Conservation (phyloP, 345 rosid species). For the Bruguiera gymnorhiza region DNA sequence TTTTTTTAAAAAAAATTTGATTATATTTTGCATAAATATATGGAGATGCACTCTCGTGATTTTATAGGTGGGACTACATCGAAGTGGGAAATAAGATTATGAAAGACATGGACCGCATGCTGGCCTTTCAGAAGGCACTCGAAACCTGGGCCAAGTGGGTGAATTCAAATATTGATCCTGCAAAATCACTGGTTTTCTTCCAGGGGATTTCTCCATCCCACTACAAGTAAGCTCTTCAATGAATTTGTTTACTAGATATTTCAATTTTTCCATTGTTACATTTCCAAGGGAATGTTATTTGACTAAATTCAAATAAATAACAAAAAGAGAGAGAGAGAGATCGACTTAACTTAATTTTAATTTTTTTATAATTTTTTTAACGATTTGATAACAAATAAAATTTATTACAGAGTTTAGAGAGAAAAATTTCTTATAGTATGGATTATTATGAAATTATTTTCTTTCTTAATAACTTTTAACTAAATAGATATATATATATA, state of each 20-base stretch:
- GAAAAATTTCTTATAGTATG: no score
- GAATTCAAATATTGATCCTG: conserved; percentile 43
- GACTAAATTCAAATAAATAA: no score
- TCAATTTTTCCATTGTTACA: no score
- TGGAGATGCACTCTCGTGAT: not conserved
- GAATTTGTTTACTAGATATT: not conserved
- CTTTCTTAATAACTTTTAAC: no score
- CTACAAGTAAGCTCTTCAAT: conserved; percentile 34
- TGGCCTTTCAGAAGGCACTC: conserved; percentile 49
- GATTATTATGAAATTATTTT: not conserved
- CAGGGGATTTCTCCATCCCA: conserved; percentile 60
- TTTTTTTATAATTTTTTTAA: no score
- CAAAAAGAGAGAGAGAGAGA: no score
- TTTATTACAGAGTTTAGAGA: no score
- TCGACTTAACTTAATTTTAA: no score
- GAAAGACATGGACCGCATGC: conserved; percentile 58
- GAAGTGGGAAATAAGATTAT: conserved; percentile 30
- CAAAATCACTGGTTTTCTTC: conserved; percentile 42
- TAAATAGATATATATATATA: not conserved
- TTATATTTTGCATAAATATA: not conserved
- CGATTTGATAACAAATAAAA: no score
- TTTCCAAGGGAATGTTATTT: no score
- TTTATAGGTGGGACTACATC: conserved; percentile 57
- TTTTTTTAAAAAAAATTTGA: not conserved
- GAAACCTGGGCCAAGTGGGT: conserved; percentile 61